phyloP scores from a whole-genome alignment of 2,329 filamentous ascomycete species.

The Ophiocordyceps robertsii region DNA sequence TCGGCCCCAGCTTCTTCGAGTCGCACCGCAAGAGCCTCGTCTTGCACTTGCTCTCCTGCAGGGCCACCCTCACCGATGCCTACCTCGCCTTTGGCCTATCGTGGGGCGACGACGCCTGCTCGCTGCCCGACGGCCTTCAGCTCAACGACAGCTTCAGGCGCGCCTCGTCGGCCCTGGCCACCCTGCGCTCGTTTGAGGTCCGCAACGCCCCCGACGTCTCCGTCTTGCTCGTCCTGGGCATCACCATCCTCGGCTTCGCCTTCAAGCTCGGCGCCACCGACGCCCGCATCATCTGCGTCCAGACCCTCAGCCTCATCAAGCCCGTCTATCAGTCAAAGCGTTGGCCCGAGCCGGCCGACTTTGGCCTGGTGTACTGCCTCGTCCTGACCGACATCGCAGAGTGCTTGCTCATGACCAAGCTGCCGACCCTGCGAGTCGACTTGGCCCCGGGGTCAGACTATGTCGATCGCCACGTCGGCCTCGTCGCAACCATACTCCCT shows the following conservation, averaged over 20 bases:
- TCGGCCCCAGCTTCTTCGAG: constrained; percentile 10
- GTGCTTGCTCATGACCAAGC: constrained; percentile 9
- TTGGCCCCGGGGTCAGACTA: constrained; percentile 1
- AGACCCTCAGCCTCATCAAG: constrained; percentile 9
- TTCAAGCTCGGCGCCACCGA: constrained; percentile 5
- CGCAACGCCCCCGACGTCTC: constrained; percentile 3
- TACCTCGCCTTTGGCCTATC: constrained; percentile 2
- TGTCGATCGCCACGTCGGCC: constrained; percentile 13
- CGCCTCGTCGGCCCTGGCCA: constrained; percentile 7
- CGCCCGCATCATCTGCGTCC: constrained; percentile 6
- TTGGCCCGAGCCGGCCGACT: neutral
- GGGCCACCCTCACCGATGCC: neutral
- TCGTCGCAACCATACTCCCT: constrained; percentile 11
- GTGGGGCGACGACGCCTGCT: neutral
- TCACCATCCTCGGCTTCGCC: constrained; percentile 8
- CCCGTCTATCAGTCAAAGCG: constrained; percentile 4
- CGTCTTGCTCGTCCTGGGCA: constrained; percentile 8
- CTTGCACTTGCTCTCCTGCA: constrained; percentile 1
- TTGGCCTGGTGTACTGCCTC: constrained; percentile 7
- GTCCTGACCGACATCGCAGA: constrained; percentile 10
- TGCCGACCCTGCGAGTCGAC: constrained; percentile 10
- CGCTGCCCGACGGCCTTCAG: neutral
- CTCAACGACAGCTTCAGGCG: constrained; percentile 4
- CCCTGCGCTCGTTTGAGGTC: constrained; percentile 5
- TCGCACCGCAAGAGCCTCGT: constrained; percentile 6